phyloP scores from a whole-genome alignment of 495 filamentous ascomycete genomes.

The Peziza echinospora region DNA sequence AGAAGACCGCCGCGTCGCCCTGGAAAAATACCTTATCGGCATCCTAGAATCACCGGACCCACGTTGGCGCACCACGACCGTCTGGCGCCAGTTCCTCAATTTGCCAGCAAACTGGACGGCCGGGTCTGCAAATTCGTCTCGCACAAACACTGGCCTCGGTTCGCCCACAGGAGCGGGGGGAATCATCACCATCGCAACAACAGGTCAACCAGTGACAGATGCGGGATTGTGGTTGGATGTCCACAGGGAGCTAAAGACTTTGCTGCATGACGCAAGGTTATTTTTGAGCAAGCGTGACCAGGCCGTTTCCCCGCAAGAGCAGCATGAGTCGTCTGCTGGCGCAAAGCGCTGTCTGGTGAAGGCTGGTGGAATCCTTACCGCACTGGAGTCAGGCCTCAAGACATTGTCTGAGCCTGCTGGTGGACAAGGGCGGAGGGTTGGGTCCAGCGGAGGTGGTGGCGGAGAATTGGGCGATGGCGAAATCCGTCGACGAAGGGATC shows the following conservation, averaged over 20 bases:
- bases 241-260: constrained; percentile 57
- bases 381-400: constrained; percentile 51
- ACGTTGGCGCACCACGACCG: constrained; percentile 65
- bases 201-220: constrained; percentile 37
- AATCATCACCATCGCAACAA: constrained; percentile 22
- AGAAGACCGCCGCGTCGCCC: constrained; percentile 49
- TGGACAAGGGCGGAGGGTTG: constrained; percentile 20
- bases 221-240: constrained; percentile 72
- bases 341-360: constrained; percentile 67
- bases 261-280: constrained; percentile 61
- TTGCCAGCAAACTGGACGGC: constrained; percentile 36
- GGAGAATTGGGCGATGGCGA: constrained; percentile 62
- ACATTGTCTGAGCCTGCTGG: constrained; percentile 14
- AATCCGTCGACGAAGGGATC: constrained; percentile 53
- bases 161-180: constrained; percentile 13
- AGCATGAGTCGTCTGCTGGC: constrained; percentile 57
- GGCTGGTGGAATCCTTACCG: constrained; percentile 41
- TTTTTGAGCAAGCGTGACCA: constrained; percentile 56
- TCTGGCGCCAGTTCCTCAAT: constrained; percentile 73
- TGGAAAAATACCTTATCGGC: constrained; percentile 62
- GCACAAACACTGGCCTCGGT: constrained; percentile 21
- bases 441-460: constrained; percentile 20
- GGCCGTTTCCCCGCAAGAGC: constrained; percentile 39
- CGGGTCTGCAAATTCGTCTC: constrained; percentile 25
- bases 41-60: constrained; percentile 56